Base-by-base conservation (phyloP, 768 basidiomycete species). In the Lyophyllum shimeji region DNA sequence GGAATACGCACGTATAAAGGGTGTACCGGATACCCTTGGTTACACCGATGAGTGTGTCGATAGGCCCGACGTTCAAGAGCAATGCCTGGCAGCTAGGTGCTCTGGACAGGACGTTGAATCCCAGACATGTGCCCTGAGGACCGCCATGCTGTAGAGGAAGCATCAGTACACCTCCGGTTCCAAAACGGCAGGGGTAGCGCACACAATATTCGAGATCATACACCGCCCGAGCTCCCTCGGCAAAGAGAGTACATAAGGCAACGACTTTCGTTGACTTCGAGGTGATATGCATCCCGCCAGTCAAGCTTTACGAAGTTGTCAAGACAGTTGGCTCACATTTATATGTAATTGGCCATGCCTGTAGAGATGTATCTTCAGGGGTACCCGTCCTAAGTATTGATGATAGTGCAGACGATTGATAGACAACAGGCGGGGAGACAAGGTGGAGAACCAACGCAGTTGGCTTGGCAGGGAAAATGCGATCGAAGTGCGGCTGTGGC, bases 171-270 rank as follows among this genome's bases (percentile, higher is more conserved):
- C n/a, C 23, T 44, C 24, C 7, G 24, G 5, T n/a, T 13, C 29
- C 24, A 24, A 37, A 37, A 15, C 29, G 33, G 43, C 20, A n/a
- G 4, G 7, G 3, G 7, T 25, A 29, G 17, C 50, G 13, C 23
- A 52, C 50, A 29, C 50, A 52, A 15, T 52, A 52, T 21, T 44
- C 2, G 42, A 52, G 15, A 15, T 52, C 50, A 6, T 29, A 29
- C 29, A 17, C 40, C 12, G 42, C 50, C 15, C n/a, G 3, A 25
- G 44, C 39, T 9, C 24, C 23, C 9, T 23, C 33, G 11, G 40
- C 39, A 2, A 44, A 15, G 7, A 52, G 42, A 29, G 27, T 31
- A 13, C 39, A 11, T 20, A 52, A 18, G 44, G 25, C n/a, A 18
- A n/a, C 46, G 11, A 24, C 3, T 25, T 20, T 44, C 7, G 9